phyloP scores from a whole-genome alignment of 2,329 filamentous ascomycete genomes.

The Arthroderma sp. region DNA sequence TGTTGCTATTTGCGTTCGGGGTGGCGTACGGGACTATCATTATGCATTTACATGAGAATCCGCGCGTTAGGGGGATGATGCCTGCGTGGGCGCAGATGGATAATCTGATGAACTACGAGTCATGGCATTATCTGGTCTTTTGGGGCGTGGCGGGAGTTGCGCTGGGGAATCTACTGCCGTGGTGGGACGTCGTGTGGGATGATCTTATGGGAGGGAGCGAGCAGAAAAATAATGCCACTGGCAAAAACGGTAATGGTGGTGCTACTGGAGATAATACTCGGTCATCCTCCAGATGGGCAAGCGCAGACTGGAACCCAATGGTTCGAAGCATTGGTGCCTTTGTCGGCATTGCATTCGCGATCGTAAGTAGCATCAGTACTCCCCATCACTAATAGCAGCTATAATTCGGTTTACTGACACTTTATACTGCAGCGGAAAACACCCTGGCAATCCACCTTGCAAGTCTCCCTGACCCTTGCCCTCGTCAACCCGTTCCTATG shows the following conservation, averaged over 20 bases:
- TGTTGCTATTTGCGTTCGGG: conserved; percentile 64
- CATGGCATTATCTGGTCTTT: conserved; percentile 57
- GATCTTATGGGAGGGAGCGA: conserved; percentile 30
- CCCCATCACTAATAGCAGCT: neutral
- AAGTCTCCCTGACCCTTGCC: conserved; percentile 77
- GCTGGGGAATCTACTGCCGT: conserved; percentile 68
- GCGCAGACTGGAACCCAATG: conserved; percentile 62
- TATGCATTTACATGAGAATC: conserved; percentile 59
- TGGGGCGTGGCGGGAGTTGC: conserved; percentile 73
- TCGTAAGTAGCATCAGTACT: conserved; percentile 46
- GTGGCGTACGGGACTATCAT: conserved; percentile 73
- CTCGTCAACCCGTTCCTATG: conserved; percentile 87
- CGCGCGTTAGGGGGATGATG: conserved; percentile 34
- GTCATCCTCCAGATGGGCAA: conserved; percentile 11
- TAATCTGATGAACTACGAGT: conserved; percentile 7
- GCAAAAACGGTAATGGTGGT: conserved; percentile 15
- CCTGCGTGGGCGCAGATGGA: no score
- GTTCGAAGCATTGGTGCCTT: conserved; percentile 58
- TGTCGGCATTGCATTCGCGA: conserved; percentile 62
- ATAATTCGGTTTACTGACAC: neutral
- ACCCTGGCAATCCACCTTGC: conserved; percentile 88
- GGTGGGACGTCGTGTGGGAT: conserved; percentile 67
- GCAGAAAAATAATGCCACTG: conserved; percentile 13
- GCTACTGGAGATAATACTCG: conserved; percentile 7
- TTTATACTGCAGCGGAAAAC: conserved; percentile 54